A percentile compares a stretch with the other conserved stretches of the same genome.
phyloP scores from a whole-genome alignment of 2,329 filamentous ascomycete genomes.

The Trichoderma breve region DNA sequence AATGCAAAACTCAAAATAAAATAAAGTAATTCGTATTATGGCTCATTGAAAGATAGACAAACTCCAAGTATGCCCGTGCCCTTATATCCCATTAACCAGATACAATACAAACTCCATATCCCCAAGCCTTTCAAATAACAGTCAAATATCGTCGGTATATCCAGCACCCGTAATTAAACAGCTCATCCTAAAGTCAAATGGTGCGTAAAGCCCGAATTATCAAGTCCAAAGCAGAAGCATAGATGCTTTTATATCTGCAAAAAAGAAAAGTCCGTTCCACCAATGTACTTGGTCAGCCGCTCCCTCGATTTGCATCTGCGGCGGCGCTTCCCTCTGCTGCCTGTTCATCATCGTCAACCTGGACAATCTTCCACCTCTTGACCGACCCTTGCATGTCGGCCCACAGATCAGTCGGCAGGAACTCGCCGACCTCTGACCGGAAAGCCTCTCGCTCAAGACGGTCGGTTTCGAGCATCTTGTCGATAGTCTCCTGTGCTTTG shows the following conservation, averaged over 20 bases:
- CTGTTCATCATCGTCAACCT: constrained; percentile 32
- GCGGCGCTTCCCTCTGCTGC: not conserved
- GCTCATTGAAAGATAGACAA: not conserved
- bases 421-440: constrained; percentile 78
- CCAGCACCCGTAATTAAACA: not conserved
- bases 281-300: not conserved
- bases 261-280: not conserved
- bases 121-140: not conserved
- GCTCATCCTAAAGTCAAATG: not conserved
- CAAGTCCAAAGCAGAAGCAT: not conserved
- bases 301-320: not conserved
- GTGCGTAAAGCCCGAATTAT: not conserved
- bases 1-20: not conserved
- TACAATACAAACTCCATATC: not conserved
- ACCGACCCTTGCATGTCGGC: constrained; percentile 65
- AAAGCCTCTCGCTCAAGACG: constrained; percentile 72
- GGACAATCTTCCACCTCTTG: constrained; percentile 50
- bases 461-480: constrained; percentile 73
- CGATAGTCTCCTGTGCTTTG: constrained; percentile 74
- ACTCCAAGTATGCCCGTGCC: not conserved
- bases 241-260: not conserved
- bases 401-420: constrained; percentile 85
- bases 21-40: not conserved
- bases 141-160: not conserved
- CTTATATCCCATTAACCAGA: not conserved